Evolutionary conservation across 2,329 filamentous ascomycete species (phyloP), one percentile per base, ranked within the genome.

Genomic region (Sporothrix globosa): DNA sequence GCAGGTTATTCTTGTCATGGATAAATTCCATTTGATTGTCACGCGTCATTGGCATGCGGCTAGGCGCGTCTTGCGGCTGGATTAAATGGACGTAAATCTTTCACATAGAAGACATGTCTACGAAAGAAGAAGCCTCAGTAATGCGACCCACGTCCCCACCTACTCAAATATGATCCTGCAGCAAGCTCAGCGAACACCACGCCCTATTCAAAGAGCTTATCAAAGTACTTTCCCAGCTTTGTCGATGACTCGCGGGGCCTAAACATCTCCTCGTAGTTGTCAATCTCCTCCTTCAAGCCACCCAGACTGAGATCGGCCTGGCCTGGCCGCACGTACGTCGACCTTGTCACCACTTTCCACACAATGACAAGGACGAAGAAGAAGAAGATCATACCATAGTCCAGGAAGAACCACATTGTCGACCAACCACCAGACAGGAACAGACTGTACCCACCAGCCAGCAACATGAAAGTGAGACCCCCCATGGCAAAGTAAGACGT

Each of bases 181-280:
- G n/a, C n/a, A n/a, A n/a, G n/a, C n/a, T n/a, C n/a, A n/a, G n/a
- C n/a, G n/a, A n/a, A 48, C 46, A 19, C 9, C 19, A 4, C n/a
- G n/a, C n/a, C 13, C 14, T 48, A 66, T 27, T 66, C 61, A n/a
- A 73, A 73, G 17, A 72, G 19, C 27, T 70, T 73, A 30, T 73
- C 44, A 13, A 73, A 30, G 2, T 52, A 63, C 58, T 21, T 63
- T 6, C 50, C 70, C 9, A 73, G 1, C 39, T 70, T 70, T 19
- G n/a, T n/a, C n/a, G 70, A 61, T 0, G 50, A 24, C 50, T 65
- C n/a, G 0, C 69, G 61, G 7, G 67, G 61, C 14, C 53, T n/a
- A 21, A 69, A 72, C 56, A 72, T 14, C 5, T 70, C 70, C 68
- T 74, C 73, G 52, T 89, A 88, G 0, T 82, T 81, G 50, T 76